These are phyloP conservation scores for Phytophthora litchii DNA, from an alignment of 352 stramenopile genomes.

Conservation along the genomic window DNA sequence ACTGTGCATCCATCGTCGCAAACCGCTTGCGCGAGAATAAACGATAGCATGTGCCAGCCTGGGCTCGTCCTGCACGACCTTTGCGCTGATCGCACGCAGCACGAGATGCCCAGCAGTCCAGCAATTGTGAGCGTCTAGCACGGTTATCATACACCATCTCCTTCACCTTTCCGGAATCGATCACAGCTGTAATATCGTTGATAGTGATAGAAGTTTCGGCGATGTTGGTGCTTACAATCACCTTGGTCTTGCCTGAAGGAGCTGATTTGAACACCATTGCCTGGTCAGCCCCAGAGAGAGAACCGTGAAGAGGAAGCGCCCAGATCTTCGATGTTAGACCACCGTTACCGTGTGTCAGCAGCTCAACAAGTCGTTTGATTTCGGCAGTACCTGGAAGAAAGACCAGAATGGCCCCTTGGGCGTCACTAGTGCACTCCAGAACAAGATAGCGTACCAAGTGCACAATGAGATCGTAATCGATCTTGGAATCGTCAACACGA, in stretches of 20 bases:
- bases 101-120: constrained; percentile 84
- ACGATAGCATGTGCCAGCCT: constrained; percentile 78
- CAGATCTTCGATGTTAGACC: constrained; percentile 58
- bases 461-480: constrained; percentile 95
- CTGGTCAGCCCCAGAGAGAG: constrained; percentile 75
- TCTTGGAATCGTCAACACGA: constrained; percentile 89
- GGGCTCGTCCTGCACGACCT: constrained; percentile 81
- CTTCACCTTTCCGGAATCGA: constrained; percentile 89
- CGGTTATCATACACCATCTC: constrained; percentile 88
- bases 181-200: constrained; percentile 87
- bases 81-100: constrained; percentile 85
- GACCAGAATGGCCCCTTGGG: constrained; percentile 73
- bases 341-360: constrained; percentile 41
- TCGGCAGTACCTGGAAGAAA: constrained; percentile 84
- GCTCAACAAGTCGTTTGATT: constrained; percentile 83
- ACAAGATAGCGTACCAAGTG: constrained; percentile 83
- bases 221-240: constrained; percentile 90
- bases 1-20: constrained; percentile 62
- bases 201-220: constrained; percentile 92
- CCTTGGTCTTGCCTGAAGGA: constrained; percentile 73
- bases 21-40: constrained; percentile 78
- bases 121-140: constrained; percentile 71
- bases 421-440: constrained; percentile 24
- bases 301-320: constrained; percentile 77
- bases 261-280: constrained; percentile 72